A percentile compares a stretch with the other conserved stretches of the same genome.
These are phyloP conservation scores for Plasmodium berghei DNA, from an alignment of 169 alveolate species.

Conservation along the genomic window DNA sequence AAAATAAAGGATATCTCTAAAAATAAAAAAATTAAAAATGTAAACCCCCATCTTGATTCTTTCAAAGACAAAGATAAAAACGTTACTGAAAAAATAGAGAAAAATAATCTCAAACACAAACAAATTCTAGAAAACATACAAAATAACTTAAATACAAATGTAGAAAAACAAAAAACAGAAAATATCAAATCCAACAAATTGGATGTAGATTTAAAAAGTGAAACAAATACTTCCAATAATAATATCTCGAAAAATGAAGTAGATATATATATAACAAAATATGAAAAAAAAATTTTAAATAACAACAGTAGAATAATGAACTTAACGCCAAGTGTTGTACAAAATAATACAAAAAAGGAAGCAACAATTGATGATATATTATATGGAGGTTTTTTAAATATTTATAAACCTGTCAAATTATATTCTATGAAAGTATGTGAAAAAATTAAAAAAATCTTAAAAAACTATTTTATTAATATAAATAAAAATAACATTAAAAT, in stretches of 20 bases:
- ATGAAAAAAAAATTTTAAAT: background rate
- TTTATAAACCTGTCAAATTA: slow-evolving; percentile 51
- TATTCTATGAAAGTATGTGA: slow-evolving; percentile 58
- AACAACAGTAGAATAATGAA: slow-evolving; percentile 26
- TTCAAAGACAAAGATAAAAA: no score
- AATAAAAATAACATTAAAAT: slow-evolving; percentile 46
- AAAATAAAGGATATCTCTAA: no score
- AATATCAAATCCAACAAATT: no score
- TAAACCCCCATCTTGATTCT: no score
- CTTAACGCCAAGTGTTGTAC: background rate
- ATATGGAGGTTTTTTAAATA: slow-evolving; percentile 69
- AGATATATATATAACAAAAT: slow-evolving; percentile 5
- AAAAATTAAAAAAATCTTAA: slow-evolving; percentile 16
- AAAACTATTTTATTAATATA: slow-evolving; percentile 10
- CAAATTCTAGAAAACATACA: no score
- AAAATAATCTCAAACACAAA: no score
- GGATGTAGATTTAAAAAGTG: background rate
- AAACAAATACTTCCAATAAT: background rate
- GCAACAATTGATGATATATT: slow-evolving; percentile 63
- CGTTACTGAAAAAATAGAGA: no score
- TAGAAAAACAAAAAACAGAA: no score
- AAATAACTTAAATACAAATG: no score
- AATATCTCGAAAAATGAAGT: background rate
- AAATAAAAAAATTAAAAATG: no score
- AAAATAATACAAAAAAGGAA: background rate